Percentiles rank a stretch among this genome's conserved stretches.
These are phyloP conservation scores for Colletotrichum salicis DNA, from an alignment of 2,329 filamentous ascomycete species.

Conservation along the genomic window DNA sequence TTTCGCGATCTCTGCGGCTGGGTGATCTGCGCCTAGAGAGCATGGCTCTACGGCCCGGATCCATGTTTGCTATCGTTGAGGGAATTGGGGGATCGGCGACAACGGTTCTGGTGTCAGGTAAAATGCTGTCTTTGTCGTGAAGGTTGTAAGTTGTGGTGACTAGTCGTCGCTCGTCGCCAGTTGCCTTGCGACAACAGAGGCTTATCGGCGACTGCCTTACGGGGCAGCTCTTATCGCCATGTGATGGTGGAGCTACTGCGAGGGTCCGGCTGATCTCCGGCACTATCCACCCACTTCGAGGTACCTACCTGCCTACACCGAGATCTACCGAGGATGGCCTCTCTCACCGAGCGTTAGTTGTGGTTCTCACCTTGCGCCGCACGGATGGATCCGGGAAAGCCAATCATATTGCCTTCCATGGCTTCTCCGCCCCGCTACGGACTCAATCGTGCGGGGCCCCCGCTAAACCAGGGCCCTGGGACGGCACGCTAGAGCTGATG, in stretches of 20 bases:
- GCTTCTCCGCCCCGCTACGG: not conserved
- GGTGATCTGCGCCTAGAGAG: conserved; percentile 58
- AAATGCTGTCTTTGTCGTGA: not conserved
- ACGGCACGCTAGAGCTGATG: conserved; percentile 32
- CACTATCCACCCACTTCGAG: not conserved
- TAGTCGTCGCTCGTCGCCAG: not conserved
- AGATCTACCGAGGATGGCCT: no score
- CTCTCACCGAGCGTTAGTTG: no score
- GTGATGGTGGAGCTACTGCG: not conserved
- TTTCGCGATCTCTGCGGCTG: conserved; percentile 40
- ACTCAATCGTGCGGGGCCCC: not conserved
- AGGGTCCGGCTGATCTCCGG: not conserved
- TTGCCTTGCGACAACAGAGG: not conserved
- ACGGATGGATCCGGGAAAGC: not conserved
- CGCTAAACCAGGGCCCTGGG: conserved; percentile 22
- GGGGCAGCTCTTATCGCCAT: not conserved
- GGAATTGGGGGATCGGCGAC: not conserved
- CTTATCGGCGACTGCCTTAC: not conserved
- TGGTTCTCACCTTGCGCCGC: not conserved
- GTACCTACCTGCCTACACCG: not conserved
- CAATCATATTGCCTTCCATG: not conserved
- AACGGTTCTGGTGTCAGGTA: not conserved
- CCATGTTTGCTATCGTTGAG: conserved; percentile 52
- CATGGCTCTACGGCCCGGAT: conserved; percentile 66
- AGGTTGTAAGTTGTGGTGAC: not conserved